Percentiles rank a stretch among this genome's conserved stretches.
Conservation (phyloP, 495 filamentous ascomycete genomes). For the Neurospora sp. region DNA sequence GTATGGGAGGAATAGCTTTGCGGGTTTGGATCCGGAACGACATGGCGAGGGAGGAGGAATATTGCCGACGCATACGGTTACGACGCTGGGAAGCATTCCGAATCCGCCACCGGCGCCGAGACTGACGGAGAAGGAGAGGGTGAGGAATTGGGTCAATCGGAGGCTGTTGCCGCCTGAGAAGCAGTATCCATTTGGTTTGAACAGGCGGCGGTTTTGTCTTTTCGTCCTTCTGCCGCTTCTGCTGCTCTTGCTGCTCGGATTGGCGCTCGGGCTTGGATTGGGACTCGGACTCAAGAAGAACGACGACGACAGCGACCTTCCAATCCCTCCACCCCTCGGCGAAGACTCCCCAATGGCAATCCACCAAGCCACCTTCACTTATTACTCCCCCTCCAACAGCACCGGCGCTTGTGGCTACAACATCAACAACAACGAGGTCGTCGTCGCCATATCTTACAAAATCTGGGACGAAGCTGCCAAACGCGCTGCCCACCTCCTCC, state of each 20-base stretch:
- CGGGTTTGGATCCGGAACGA: background rate
- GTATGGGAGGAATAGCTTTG: background rate
- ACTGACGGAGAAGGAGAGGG: background rate
- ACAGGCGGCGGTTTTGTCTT: background rate
- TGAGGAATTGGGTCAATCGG: background rate
- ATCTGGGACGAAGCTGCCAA: constrained; percentile 48
- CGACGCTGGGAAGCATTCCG: background rate
- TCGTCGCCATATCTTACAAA: constrained; percentile 57
- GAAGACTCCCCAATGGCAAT: background rate
- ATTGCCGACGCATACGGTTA: background rate
- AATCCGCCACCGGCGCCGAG: background rate
- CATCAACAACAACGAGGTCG: constrained; percentile 38
- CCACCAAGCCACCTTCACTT: background rate
- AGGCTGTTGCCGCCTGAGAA: background rate
- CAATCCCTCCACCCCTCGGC: background rate
- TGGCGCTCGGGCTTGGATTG: background rate
- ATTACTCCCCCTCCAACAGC: constrained; percentile 36
- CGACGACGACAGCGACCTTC: background rate
- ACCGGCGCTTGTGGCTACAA: constrained; percentile 58
- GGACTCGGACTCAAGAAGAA: background rate
- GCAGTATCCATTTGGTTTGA: background rate
- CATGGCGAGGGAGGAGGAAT: background rate
- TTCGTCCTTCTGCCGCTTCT: background rate
- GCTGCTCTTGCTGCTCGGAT: background rate
- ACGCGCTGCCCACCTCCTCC: constrained; percentile 10